Evolutionary conservation across 352 stramenopile genomes (phyloP).

Genomic region (Globisporangium canariense): DNA sequence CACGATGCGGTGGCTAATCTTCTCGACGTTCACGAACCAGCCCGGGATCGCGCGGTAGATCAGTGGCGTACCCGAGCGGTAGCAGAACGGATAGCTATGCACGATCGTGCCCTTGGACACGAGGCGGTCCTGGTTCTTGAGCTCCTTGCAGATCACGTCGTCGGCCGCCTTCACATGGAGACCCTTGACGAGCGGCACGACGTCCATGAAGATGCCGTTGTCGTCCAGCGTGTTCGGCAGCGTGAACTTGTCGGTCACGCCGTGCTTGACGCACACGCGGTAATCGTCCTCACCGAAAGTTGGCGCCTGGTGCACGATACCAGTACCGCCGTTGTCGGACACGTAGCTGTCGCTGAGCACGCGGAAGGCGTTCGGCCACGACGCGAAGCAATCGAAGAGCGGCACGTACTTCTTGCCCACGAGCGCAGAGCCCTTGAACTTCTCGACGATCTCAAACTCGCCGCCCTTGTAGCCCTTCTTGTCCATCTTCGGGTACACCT

Average conservation of each 20-base stretch:
- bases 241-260: constrained; percentile 93
- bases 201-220: constrained; percentile 94
- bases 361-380: constrained; percentile 90
- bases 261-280: constrained; percentile 96
- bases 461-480: constrained; percentile 97
- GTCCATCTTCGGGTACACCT: constrained; percentile 97
- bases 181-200: constrained; percentile 91
- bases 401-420: constrained; percentile 96
- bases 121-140: constrained; percentile 95
- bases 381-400: constrained; percentile 95
- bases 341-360: constrained; percentile 98
- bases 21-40: constrained; percentile 99
- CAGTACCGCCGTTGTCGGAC: constrained; percentile 95
- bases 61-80: constrained; percentile 98
- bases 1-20: constrained; percentile 95
- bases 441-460: constrained; percentile 91
- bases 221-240: constrained; percentile 97
- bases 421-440: constrained; percentile 89
- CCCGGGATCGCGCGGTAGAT: constrained; percentile 99
- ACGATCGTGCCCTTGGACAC: constrained; percentile 96
- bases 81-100: constrained; percentile 99
- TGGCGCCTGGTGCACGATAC: constrained; percentile 98
- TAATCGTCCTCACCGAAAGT: constrained; percentile 99
- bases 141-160: constrained; percentile 92
- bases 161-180: constrained; percentile 99